Evolutionary conservation across 2,329 filamentous ascomycete species (phyloP).

Genomic region (Botrytis cinerea): DNA sequence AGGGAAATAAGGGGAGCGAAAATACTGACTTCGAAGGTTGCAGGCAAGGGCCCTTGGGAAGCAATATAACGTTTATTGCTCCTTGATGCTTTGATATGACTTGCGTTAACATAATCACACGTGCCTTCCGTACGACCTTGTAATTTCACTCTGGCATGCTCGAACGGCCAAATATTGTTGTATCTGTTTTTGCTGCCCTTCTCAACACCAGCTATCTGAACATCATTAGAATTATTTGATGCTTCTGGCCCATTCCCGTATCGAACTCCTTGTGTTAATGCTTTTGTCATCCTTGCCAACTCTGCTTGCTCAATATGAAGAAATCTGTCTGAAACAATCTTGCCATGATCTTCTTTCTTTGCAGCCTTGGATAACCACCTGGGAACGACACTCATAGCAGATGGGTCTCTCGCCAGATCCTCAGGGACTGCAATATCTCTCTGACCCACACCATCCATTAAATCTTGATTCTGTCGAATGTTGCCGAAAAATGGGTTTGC

Average conservation of each 20-base stretch:
- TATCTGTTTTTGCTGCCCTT: conserved; percentile 95
- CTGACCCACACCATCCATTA: conserved; percentile 90
- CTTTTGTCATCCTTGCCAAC: conserved; percentile 89
- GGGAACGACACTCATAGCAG: conserved; percentile 57
- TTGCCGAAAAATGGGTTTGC: conserved; percentile 93
- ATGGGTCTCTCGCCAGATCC: conserved; percentile 47
- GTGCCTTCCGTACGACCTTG: conserved; percentile 64
- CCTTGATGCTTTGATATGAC: conserved; percentile 74
- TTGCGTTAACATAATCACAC: conserved; percentile 97
- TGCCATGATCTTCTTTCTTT: conserved; percentile 70
- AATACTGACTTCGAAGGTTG: conserved; percentile 77
- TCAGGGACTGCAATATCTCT: conserved; percentile 62
- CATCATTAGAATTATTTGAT: conserved; percentile 39
- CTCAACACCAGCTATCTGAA: conserved; percentile 88
- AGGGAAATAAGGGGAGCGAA: neutral
- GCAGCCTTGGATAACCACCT: conserved; percentile 74
- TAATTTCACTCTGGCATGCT: conserved; percentile 85
- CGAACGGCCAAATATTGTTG: conserved; percentile 96
- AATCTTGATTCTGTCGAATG: conserved; percentile 94
- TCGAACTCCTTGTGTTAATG: conserved; percentile 61
- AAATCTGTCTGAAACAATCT: conserved; percentile 79
- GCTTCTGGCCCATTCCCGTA: conserved; percentile 49
- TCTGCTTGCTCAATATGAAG: conserved; percentile 81
- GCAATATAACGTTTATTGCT: conserved; percentile 95
- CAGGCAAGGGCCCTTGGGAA: conserved; percentile 88